Conservation (phyloP, 768 basidiomycete species). For the Lactarius quietus region DNA sequence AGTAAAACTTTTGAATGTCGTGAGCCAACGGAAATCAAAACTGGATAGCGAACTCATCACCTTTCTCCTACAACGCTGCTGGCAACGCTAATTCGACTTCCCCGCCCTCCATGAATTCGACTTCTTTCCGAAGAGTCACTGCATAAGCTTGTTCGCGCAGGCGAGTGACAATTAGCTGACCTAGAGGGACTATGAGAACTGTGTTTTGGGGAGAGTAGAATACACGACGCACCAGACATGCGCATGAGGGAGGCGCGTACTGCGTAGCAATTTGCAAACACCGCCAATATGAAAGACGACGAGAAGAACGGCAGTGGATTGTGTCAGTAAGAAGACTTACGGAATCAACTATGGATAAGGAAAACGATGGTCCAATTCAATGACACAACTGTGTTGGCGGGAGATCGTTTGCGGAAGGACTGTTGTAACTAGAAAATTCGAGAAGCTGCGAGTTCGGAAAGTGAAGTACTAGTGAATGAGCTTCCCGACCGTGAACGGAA, state of each 20-base stretch:
- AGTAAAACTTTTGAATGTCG: slow-evolving; percentile 47
- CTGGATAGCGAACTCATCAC: slow-evolving; percentile 35
- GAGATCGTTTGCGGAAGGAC: too few species aligned
- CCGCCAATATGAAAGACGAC: slow-evolving; percentile 84
- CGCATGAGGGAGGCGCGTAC: slow-evolving; percentile 82
- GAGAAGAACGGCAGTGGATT: slow-evolving; percentile 73
- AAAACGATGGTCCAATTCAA: background rate
- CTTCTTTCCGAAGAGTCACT: slow-evolving; percentile 84
- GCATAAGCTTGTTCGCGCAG: slow-evolving; percentile 78
- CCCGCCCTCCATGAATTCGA: slow-evolving; percentile 88
- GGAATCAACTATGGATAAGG: slow-evolving; percentile 46
- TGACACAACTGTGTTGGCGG: background rate
- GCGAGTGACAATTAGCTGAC: slow-evolving; percentile 88
- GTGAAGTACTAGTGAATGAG: slow-evolving; percentile 96
- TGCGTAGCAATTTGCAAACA: slow-evolving; percentile 82
- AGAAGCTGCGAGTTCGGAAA: slow-evolving; percentile 46
- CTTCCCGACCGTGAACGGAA: slow-evolving; percentile 90
- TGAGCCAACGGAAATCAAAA: slow-evolving; percentile 1
- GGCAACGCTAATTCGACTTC: slow-evolving; percentile 87
- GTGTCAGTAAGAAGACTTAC: slow-evolving; percentile 75
- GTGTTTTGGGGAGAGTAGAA: background rate
- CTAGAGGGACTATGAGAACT: slow-evolving; percentile 32
- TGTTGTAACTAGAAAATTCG: background rate
- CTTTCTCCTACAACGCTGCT: slow-evolving; percentile 93
- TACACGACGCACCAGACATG: slow-evolving; percentile 56